These are phyloP conservation scores for Metschnikowia noctiluminum DNA, from an alignment of 805 yeast species.

Conservation along the genomic window DNA sequence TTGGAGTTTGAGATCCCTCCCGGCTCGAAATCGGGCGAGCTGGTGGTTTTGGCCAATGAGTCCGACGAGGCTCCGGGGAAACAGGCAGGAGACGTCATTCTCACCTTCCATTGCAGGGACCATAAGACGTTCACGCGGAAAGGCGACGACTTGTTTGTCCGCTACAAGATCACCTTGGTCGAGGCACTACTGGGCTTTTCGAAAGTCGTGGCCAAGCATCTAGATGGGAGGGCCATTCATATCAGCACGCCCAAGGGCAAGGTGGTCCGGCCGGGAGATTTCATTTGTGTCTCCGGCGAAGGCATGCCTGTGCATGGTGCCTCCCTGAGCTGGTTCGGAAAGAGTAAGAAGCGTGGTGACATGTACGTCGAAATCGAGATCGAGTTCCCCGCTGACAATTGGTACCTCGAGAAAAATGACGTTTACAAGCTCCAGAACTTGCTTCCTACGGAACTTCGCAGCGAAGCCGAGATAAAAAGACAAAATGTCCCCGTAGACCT, in stretches of 20 bases:
- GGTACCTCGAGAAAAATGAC: slow-evolving; percentile 78
- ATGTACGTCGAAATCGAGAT: slow-evolving; percentile 66
- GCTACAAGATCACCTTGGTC: slow-evolving; percentile 57
- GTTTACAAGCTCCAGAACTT: slow-evolving; percentile 49
- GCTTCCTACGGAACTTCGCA: slow-evolving; percentile 42
- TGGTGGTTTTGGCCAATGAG: slow-evolving; percentile 58
- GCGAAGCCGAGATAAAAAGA: slow-evolving; percentile 19
- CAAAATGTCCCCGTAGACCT: slow-evolving; percentile 26
- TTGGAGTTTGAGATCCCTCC: slow-evolving; percentile 73
- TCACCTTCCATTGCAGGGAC: slow-evolving; percentile 52
- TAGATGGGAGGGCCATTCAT: slow-evolving; percentile 74
- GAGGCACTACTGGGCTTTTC: slow-evolving; percentile 87
- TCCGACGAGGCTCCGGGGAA: slow-evolving; percentile 78
- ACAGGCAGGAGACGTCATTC: slow-evolving; percentile 72
- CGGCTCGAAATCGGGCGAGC: slow-evolving; percentile 65
- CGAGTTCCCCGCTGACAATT: slow-evolving; percentile 79
- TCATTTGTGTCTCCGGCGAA: slow-evolving; percentile 59
- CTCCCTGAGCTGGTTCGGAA: slow-evolving; percentile 18
- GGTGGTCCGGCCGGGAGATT: slow-evolving; percentile 76
- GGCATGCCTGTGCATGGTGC: slow-evolving; percentile 73
- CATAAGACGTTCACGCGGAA: slow-evolving; percentile 52
- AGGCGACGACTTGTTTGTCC: slow-evolving; percentile 62
- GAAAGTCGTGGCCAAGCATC: slow-evolving; percentile 59
- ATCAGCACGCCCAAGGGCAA: slow-evolving; percentile 71
- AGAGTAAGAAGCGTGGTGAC: slow-evolving; percentile 52